phyloP scores from a whole-genome alignment of 768 basidiomycete species.

The Boletus reticuloceps region DNA sequence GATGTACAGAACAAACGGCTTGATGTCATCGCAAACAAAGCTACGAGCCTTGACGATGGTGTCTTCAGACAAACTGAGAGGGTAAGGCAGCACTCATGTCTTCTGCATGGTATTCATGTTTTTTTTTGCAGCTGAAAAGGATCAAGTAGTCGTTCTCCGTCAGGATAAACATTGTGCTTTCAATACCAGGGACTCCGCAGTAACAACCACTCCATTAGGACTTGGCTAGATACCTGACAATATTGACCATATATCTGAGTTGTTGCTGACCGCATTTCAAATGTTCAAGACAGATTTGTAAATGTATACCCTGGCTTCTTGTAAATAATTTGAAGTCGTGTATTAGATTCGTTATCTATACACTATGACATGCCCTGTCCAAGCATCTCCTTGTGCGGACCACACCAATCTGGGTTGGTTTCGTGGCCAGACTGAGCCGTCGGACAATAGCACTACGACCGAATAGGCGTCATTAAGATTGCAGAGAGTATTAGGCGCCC shows the following conservation, averaged over 20 bases:
- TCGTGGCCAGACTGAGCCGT: no score
- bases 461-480: no score
- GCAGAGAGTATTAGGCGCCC: no score
- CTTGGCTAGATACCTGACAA: conserved; percentile 17
- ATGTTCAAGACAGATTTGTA: neutral
- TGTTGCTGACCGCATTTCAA: neutral
- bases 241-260: neutral
- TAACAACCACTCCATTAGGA: neutral
- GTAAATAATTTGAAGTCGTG: no score
- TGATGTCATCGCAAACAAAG: conserved; percentile 74
- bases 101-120: conserved; percentile 5
- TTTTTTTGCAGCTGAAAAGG: conserved; percentile 50
- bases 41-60: conserved; percentile 67
- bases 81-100: conserved; percentile 42
- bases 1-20: conserved; percentile 83
- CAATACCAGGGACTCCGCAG: neutral
- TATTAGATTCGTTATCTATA: no score
- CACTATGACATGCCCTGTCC: no score
- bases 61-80: conserved; percentile 82
- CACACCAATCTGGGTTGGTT: no score
- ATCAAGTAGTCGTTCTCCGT: conserved; percentile 43
- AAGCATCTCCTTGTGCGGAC: no score
- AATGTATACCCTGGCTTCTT: neutral
- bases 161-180: neutral
- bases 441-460: no score